phyloP scores from a whole-genome alignment of 805 yeast genomes.

The Vanderwaltozyma polyspora region DNA sequence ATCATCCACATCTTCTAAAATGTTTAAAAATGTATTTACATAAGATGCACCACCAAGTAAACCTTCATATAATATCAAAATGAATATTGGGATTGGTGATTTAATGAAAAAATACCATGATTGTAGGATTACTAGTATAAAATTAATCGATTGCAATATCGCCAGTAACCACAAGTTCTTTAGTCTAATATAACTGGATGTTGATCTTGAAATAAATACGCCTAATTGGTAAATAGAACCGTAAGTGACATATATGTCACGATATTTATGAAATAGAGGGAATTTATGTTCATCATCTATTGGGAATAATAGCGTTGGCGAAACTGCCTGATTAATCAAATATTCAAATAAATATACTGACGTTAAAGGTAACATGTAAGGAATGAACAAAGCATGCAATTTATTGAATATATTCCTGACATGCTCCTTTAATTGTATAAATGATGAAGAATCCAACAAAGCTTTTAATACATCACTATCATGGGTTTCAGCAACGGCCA shows the following conservation, averaged over 20 bases:
- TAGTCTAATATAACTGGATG: conserved; percentile 55
- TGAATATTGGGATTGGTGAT: conserved; percentile 49
- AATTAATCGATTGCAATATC: conserved; percentile 53
- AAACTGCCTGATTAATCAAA: conserved; percentile 79
- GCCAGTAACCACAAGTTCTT: conserved; percentile 51
- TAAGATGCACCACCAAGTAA: conserved; percentile 84
- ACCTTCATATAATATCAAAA: conserved; percentile 74
- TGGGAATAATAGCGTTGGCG: conserved; percentile 81
- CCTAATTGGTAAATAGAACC: conserved; percentile 88
- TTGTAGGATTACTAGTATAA: conserved; percentile 48
- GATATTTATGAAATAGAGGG: conserved; percentile 56
- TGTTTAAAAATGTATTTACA: conserved; percentile 75
- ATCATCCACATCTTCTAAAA: conserved; percentile 45
- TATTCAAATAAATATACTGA: conserved; percentile 82
- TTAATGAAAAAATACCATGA: conserved; percentile 49
- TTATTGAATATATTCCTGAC: conserved; percentile 17
- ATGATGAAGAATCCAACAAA: too few species aligned
- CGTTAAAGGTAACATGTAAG: conserved; percentile 75
- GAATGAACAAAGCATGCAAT: conserved; percentile 38
- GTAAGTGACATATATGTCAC: conserved; percentile 86
- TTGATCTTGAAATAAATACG: conserved; percentile 83
- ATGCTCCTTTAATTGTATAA: not conserved
- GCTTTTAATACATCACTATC: not conserved
- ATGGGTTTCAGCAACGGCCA: too few species aligned
- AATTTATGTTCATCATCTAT: conserved; percentile 27